Evolutionary conservation across 768 basidiomycete species (phyloP).

Genomic region (Leccinum imitatum): DNA sequence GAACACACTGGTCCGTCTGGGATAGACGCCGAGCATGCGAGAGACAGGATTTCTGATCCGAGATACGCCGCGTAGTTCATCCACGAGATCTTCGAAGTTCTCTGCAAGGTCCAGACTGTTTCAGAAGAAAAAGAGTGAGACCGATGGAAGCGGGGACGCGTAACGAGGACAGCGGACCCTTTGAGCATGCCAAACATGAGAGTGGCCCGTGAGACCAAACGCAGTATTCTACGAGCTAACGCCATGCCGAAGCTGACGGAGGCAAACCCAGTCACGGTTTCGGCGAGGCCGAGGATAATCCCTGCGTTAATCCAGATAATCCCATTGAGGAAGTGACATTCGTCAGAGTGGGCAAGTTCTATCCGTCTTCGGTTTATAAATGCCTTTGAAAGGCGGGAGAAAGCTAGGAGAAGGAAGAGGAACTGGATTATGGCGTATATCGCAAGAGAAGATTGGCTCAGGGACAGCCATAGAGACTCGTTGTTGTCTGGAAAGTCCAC

Average conservation of each 20-base stretch:
- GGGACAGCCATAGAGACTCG: constrained; percentile 50
- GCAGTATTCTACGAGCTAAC: constrained; percentile 57
- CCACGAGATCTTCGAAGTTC: constrained; percentile 48
- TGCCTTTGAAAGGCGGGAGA: constrained; percentile 54
- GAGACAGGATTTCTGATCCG: constrained; percentile 35
- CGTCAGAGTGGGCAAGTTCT: constrained; percentile 45
- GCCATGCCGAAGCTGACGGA: constrained; percentile 50
- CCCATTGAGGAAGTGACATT: constrained; percentile 53
- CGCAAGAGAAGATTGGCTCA: constrained; percentile 60
- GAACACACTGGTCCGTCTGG: constrained; percentile 50
- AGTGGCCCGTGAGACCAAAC: constrained; percentile 51
- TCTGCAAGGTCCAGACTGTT: constrained; percentile 53
- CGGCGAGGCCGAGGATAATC: constrained; percentile 61
- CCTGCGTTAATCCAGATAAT: constrained; percentile 65
- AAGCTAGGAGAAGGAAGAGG: constrained; percentile 54
- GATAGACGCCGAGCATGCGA: constrained; percentile 51
- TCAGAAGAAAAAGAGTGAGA: constrained; percentile 1
- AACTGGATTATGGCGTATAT: constrained; percentile 59
- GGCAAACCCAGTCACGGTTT: constrained; percentile 64
- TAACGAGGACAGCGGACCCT: constrained; percentile 50
- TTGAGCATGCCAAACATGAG: constrained; percentile 63
- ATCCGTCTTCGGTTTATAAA: constrained; percentile 52
- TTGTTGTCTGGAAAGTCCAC: constrained; percentile 43
- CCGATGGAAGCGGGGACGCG: background rate
- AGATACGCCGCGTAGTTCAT: constrained; percentile 35